Percentiles rank a stretch among this genome's conserved stretches.
These are phyloP conservation scores for Isatis tinctoria DNA, from an alignment of 345 rosid genomes.

Conservation along the genomic window DNA sequence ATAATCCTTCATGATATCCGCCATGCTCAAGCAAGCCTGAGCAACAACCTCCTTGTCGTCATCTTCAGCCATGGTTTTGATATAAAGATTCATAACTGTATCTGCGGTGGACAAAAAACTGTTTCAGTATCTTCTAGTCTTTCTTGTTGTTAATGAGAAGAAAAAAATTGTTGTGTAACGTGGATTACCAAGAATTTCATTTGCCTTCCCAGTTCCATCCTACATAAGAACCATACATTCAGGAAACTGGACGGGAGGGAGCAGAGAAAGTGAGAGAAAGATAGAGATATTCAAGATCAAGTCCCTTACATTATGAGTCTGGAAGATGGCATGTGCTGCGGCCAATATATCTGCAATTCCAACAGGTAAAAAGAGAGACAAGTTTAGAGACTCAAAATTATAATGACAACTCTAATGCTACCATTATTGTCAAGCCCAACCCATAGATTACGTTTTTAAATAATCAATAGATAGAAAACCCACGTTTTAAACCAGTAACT, in stretches of 20 bases:
- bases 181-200: slow-evolving; percentile 70
- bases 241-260: neutral
- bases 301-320: slow-evolving; percentile 66
- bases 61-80: slow-evolving; percentile 84
- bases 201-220: slow-evolving; percentile 71
- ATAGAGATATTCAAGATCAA: slow-evolving; percentile 11
- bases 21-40: slow-evolving; percentile 83
- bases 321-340: slow-evolving; percentile 81
- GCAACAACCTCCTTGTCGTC: slow-evolving; percentile 99
- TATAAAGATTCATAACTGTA: slow-evolving; percentile 67
- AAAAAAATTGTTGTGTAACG: neutral
- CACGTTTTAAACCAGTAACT: slow-evolving; percentile 72
- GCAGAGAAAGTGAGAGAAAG: neutral
- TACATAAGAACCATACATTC: slow-evolving; percentile 37
- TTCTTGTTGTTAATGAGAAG: neutral
- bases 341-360: slow-evolving; percentile 73
- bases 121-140: slow-evolving; percentile 13
- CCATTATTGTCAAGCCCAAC: neutral
- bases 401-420: neutral
- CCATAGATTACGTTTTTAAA: neutral
- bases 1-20: slow-evolving; percentile 82
- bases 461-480: slow-evolving; percentile 34
- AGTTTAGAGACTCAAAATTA: slow-evolving; percentile 4
- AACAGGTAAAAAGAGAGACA: slow-evolving; percentile 17
- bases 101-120: slow-evolving; percentile 42